Percentiles rank a stretch among this genome's conserved stretches.
Evolutionary conservation across 176 grass and related monocot genomes (phyloP).

Genomic region (Eragrostis curvula): DNA sequence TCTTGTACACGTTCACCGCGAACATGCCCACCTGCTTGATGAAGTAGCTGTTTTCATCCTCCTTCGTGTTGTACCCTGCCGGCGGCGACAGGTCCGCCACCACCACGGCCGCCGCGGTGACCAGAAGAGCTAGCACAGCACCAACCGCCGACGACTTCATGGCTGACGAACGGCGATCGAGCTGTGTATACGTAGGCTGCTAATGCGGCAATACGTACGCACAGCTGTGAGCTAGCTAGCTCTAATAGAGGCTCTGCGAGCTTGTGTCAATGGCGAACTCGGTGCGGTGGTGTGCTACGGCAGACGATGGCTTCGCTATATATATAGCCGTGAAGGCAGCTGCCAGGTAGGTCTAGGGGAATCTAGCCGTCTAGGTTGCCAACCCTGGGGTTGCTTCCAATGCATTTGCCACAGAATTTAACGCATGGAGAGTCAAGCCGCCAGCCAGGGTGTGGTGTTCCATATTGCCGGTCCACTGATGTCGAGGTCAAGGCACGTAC

Average conservation of each 20-base stretch:
- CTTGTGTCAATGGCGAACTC: not conserved
- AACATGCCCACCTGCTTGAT: conserved; percentile 37
- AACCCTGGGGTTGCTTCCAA: not conserved
- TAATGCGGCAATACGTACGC: too few species aligned
- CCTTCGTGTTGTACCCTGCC: conserved; percentile 31
- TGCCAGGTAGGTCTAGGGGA: not conserved
- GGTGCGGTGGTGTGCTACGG: not conserved
- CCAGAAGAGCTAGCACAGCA: not conserved
- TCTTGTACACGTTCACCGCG: conserved; percentile 43
- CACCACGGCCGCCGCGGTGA: not conserved
- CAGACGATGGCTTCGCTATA: not conserved
- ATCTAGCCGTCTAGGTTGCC: not conserved
- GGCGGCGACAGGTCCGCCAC: not conserved
- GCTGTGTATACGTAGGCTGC: too few species aligned
- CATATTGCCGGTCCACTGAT: too few species aligned
- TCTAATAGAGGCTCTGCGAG: not conserved
- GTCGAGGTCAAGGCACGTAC: too few species aligned
- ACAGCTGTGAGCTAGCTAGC: too few species aligned
- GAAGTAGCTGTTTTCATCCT: conserved; percentile 25
- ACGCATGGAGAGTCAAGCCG: too few species aligned
- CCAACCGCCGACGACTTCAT: conserved; percentile 11
- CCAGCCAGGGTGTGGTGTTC: too few species aligned
- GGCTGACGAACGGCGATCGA: too few species aligned
- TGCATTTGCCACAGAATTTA: not conserved
- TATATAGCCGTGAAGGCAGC: conserved; percentile 18